Base-by-base conservation (phyloP, 148 eudicot genomes). In the Camellia granthamiana region DNA sequence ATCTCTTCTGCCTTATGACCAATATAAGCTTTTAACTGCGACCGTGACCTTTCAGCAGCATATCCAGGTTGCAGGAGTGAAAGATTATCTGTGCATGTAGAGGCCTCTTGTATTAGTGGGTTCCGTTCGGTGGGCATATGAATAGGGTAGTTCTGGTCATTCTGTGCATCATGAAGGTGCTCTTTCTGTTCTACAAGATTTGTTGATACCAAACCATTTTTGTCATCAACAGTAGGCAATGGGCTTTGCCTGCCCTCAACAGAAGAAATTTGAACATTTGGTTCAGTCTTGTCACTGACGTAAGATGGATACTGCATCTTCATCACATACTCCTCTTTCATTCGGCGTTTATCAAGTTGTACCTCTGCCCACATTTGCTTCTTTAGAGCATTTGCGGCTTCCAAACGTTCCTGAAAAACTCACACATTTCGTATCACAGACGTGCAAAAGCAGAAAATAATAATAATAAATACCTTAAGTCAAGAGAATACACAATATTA, bases 351-450 rank as follows among this genome's bases (percentile, higher is more conserved):
- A 68, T 92, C 97, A 64, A 92, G 85, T 81, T 93, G 97, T 67
- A 91, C 94, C 83, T 93, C 99, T 3, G 97, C 93, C 97, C 93
- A 95, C 93, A 95, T 93, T 84, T 95, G 99, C 90, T 95, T 95
- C 88, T 93, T 95, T 64, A 93, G 84, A 43, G 92, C 88, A 83
- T 81, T 89, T 72, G 99, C 98, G 41, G 97, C 92, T 84, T 95
- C 99, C 84, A 92, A 74, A 61, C 99, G 99, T 79, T 95, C 99
- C 98, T 94, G 81, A 19, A 78, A 84, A 86, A 41, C 38, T 81
- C 38, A 1, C 61, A n/a, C 47, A 71, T 52, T 76, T 82, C 74
- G 89, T 71, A 81, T 75, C 30, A 58, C 18, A 49, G 11, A 69
- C n/a, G 59, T 16, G 62, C 11, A 78, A 76, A 44, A 55, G n/a